Percentiles rank a stretch among this genome's conserved stretches.
These are phyloP conservation scores for Brassica balearica DNA, from an alignment of 441 rosid species.

Conservation along the genomic window DNA sequence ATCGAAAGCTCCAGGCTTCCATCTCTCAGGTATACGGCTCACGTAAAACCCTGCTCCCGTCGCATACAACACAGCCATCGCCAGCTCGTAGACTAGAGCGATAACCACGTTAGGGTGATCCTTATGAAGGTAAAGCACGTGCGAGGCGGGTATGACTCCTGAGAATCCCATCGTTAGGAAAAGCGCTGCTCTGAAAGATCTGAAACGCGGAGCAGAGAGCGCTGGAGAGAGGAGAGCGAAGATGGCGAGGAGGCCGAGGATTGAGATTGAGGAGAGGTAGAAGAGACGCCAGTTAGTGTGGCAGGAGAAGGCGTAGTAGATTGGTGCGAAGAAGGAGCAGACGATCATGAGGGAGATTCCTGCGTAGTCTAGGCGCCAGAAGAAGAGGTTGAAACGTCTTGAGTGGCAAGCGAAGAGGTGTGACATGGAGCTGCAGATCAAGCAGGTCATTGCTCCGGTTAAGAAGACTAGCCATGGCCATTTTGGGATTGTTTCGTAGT, in stretches of 20 bases:
- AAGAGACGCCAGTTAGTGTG: conserved; percentile 61
- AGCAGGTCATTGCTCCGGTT: conserved; percentile 84
- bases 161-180: conserved; percentile 90
- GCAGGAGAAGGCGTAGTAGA: conserved; percentile 86
- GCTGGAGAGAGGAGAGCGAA: conserved; percentile 78
- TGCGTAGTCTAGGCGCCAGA: conserved; percentile 96
- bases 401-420: conserved; percentile 98
- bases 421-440: conserved; percentile 86
- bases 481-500: conserved; percentile 53
- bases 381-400: conserved; percentile 67
- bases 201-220: conserved; percentile 65
- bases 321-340: conserved; percentile 83
- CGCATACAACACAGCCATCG: conserved; percentile 75
- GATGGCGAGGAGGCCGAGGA: conserved; percentile 71
- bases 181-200: conserved; percentile 72
- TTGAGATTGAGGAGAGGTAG: conserved; percentile 70
- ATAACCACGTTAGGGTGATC: conserved; percentile 62
- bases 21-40: conserved; percentile 78
- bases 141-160: conserved; percentile 79
- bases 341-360: conserved; percentile 94
- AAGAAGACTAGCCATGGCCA: conserved; percentile 97
- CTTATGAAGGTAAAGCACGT: conserved; percentile 68
- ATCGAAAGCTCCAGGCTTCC: conserved; percentile 95
- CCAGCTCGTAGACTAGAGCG: conserved; percentile 69
- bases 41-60: conserved; percentile 75